Base-by-base conservation (phyloP, 176 grass and related monocot species). In the Miscanthus lutarioriparius region DNA sequence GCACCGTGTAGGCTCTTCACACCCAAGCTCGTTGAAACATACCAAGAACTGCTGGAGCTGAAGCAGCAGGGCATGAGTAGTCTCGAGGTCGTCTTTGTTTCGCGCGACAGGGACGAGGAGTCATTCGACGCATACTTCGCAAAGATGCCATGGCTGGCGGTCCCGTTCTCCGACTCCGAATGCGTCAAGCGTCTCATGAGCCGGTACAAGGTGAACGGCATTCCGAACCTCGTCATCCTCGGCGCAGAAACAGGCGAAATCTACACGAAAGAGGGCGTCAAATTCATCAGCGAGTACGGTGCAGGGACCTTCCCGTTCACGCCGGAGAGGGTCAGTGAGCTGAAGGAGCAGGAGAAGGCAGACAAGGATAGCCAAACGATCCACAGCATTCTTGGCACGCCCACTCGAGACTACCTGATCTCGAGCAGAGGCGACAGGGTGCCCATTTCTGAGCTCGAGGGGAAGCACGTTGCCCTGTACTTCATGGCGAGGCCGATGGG, bases 61-160 rank as follows among this genome's bases (percentile, higher is more conserved):
- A 16, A 51, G 5, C 77, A 92, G 33, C 70, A 87, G 25, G 82
- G 62, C 35, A 89, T 91, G 6, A 54, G 7, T 7, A 2, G 28
- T 75, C 90, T 89, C 35, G 86, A 92, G 54, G 71, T 97, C 12
- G 79, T 90, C 27, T 87, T 86, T 16, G 62, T 89, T 40, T 86
- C 87, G 3, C 53, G 74, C 7, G 94, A 92, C 77, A 33, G 12
- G 19, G 87, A 87, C 64, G 89, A 88, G 75, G 84, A 84, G 39
- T 44, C 82, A 26, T 97, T 92, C 75, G 81, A 89, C 51, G 43
- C 59, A 0, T 83, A 89, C 59, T 96, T 96, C 37, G 64, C 84
- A 13, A 91, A 87, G 76, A 96, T 96, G 91, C 94, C 91, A 23
- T 96, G 94, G 94, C 67, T 91, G 19, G 77, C 91, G 10, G 58